Evolutionary conservation across 2,329 filamentous ascomycete genomes (phyloP).

Genomic region (Monosporascus sp.): DNA sequence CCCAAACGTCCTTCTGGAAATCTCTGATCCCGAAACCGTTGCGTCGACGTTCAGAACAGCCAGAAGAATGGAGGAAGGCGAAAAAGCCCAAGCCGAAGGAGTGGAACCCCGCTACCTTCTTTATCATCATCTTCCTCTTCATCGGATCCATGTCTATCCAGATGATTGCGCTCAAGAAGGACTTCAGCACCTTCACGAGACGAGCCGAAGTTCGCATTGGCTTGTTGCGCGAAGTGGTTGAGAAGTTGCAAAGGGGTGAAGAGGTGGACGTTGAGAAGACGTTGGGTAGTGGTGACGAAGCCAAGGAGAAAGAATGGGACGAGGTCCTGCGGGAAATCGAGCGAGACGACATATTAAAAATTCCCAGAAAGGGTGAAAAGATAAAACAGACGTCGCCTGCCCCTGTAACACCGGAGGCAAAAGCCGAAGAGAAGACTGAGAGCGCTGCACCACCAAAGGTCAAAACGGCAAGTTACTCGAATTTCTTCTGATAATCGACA

Average conservation of each 20-base stretch:
- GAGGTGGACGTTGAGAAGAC: conserved; percentile 79
- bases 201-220: conserved; percentile 75
- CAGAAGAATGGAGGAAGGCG: conserved; percentile 19
- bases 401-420: conserved; percentile 19
- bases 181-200: conserved; percentile 66
- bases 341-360: conserved; percentile 51
- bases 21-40: conserved; percentile 64
- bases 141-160: conserved; percentile 96
- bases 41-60: conserved; percentile 36
- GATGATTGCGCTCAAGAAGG: conserved; percentile 74
- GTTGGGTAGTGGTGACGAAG: conserved; percentile 71
- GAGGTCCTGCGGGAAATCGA: conserved; percentile 67
- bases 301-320: conserved; percentile 81
- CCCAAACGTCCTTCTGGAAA: conserved; percentile 61
- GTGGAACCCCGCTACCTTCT: conserved; percentile 80
- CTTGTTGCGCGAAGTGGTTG: conserved; percentile 68
- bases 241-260: conserved; percentile 64
- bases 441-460: conserved; percentile 14
- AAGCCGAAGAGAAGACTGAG: conserved; percentile 12
- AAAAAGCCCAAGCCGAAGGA: conserved; percentile 49
- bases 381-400: conserved; percentile 23
- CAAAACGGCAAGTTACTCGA: conserved; percentile 31
- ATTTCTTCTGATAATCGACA: conserved; percentile 41
- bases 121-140: conserved; percentile 73
- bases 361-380: conserved; percentile 38